Percentiles rank a stretch among this genome's conserved stretches.
phyloP scores from a whole-genome alignment of 2,329 filamentous ascomycete species.

The Fusarium sterilihyphosum region DNA sequence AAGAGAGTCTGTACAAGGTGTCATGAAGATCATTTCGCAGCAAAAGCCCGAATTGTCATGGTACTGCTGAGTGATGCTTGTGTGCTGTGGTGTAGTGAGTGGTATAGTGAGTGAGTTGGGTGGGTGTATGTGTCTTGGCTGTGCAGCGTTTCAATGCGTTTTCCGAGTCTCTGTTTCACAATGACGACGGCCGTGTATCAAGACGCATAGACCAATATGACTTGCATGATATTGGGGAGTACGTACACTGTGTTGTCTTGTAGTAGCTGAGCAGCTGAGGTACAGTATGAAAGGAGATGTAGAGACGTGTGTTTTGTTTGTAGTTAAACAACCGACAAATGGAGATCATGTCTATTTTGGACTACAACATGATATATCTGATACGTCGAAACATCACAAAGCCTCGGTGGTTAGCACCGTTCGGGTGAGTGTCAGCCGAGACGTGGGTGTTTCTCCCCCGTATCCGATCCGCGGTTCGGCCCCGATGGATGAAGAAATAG shows the following conservation, averaged over 20 bases:
- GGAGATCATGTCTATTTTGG: neutral
- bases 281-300: neutral
- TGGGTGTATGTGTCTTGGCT: constrained; percentile 17
- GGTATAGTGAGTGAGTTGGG: neutral
- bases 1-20: constrained; percentile 18
- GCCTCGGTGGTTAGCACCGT: neutral
- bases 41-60: constrained; percentile 30
- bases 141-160: constrained; percentile 15
- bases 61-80: neutral
- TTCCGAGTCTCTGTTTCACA: constrained; percentile 30
- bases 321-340: neutral
- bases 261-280: neutral
- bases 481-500: constrained; percentile 8
- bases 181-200: constrained; percentile 5
- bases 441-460: neutral
- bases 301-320: neutral
- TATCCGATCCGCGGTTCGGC: constrained; percentile 30
- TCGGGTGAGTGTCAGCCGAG: constrained; percentile 15
- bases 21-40: constrained; percentile 26
- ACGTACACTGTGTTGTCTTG: neutral
- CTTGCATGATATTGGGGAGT: constrained; percentile 13
- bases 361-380: neutral
- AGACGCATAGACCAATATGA: neutral
- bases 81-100: neutral
- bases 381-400: neutral